Percentiles rank a stretch among this genome's conserved stretches.
Evolutionary conservation across 169 alveolate species (phyloP).

Genomic region (Cystoisospora suis): DNA sequence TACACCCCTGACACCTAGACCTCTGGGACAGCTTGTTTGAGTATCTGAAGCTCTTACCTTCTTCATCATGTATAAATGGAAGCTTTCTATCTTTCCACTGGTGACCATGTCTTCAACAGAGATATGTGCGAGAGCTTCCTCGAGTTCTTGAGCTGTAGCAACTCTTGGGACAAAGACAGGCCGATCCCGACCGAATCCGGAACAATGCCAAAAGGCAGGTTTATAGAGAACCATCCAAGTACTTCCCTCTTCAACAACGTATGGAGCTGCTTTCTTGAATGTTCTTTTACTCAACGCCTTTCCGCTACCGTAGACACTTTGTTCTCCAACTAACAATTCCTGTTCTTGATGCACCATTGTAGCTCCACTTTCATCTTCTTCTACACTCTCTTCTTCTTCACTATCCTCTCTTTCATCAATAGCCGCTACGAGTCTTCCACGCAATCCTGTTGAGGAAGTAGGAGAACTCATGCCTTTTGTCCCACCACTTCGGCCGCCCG

Average conservation of each 20-base stretch:
- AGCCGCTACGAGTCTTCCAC: not conserved
- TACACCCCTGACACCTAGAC: too few species aligned
- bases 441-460: not conserved
- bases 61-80: constrained; percentile 77
- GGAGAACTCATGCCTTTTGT: not conserved
- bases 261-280: constrained; percentile 73
- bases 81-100: constrained; percentile 76
- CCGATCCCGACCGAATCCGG: constrained; percentile 70
- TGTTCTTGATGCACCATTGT: not conserved
- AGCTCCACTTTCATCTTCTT: not conserved
- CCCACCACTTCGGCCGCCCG: not conserved
- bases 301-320: constrained; percentile 36
- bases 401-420: constrained; percentile 11
- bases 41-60: constrained; percentile 51
- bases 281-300: constrained; percentile 48
- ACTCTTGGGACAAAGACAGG: constrained; percentile 47
- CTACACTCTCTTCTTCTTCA: not conserved
- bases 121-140: constrained; percentile 69
- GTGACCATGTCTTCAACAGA: constrained; percentile 68
- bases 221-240: constrained; percentile 77
- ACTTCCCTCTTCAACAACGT: constrained; percentile 71
- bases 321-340: not conserved
- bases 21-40: too few species aligned
- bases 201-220: constrained; percentile 80
- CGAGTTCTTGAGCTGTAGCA: constrained; percentile 58